Evolutionary conservation across 78 protist species (phyloP).

Genomic region (Dictyostelium capitatum): DNA sequence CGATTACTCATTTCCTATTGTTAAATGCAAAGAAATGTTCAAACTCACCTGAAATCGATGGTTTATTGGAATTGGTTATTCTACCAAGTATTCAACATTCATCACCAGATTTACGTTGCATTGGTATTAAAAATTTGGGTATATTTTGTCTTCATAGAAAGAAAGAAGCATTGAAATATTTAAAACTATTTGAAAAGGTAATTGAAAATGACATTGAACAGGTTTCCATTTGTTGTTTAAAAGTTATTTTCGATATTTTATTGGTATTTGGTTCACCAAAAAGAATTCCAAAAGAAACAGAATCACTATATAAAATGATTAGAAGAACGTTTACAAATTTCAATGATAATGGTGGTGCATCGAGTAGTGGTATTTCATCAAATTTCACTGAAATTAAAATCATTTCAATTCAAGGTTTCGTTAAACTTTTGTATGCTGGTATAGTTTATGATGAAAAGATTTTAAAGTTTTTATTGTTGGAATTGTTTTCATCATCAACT

Average conservation of each 20-base stretch:
- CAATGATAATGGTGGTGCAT: background rate
- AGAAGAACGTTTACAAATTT: conserved; percentile 21
- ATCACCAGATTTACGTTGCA: conserved; percentile 9
- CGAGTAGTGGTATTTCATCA: background rate
- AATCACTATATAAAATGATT: conserved; percentile 44
- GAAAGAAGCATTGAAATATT: conserved; percentile 20
- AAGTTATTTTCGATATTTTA: conserved; percentile 57
- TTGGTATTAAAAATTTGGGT: conserved; percentile 72
- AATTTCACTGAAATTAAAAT: background rate
- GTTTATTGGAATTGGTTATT: conserved; percentile 30
- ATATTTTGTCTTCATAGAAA: conserved; percentile 64
- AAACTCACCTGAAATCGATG: conserved; percentile 58
- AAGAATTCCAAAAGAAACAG: conserved; percentile 31
- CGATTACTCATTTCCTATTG: conserved; percentile 44
- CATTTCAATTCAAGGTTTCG: conserved; percentile 57
- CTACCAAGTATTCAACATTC: conserved; percentile 54
- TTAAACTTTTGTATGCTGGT: conserved; percentile 47
- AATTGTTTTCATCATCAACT: conserved; percentile 13
- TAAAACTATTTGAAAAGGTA: conserved; percentile 26
- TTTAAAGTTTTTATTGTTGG: conserved; percentile 1
- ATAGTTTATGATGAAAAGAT: conserved; percentile 39
- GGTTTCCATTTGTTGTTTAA: conserved; percentile 3
- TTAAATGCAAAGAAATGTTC: conserved; percentile 63
- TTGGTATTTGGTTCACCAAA: conserved; percentile 74
- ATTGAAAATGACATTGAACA: conserved; percentile 35